phyloP scores from a whole-genome alignment of 805 yeast species.

The Tetrapisispora phaffii region DNA sequence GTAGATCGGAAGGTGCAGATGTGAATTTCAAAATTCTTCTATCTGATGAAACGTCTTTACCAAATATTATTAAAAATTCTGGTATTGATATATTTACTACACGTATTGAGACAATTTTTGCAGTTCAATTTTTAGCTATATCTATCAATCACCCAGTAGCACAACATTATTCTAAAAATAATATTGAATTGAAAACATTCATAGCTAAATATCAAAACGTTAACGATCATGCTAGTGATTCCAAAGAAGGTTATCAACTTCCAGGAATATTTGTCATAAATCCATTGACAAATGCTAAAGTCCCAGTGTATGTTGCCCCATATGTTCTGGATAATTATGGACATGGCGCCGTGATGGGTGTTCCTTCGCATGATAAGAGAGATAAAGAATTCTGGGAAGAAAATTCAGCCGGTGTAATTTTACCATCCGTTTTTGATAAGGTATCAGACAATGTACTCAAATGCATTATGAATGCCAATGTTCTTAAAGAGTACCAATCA shows the following conservation, averaged over 20 bases:
- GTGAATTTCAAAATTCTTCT: constrained; percentile 38
- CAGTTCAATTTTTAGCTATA: constrained; percentile 75
- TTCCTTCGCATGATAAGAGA: constrained; percentile 86
- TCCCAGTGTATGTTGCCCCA: constrained; percentile 86
- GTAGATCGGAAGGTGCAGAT: constrained; percentile 73
- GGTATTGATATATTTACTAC: constrained; percentile 64
- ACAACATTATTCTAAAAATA: constrained; percentile 28
- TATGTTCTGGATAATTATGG: constrained; percentile 82
- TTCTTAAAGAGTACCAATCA: constrained; percentile 42
- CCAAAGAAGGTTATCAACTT: constrained; percentile 54
- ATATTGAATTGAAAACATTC: constrained; percentile 38
- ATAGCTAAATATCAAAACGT: constrained; percentile 31
- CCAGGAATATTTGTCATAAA: constrained; percentile 36
- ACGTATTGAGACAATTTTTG: constrained; percentile 77
- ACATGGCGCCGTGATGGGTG: constrained; percentile 91
- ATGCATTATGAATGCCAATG: constrained; percentile 41
- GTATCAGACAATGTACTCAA: constrained; percentile 18
- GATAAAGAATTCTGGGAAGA: constrained; percentile 73
- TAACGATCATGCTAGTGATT: constrained; percentile 29
- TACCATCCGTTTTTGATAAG: constrained; percentile 37
- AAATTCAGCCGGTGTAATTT: constrained; percentile 41
- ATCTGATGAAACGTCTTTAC: not conserved
- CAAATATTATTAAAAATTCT: constrained; percentile 8
- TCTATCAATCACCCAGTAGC: constrained; percentile 63
- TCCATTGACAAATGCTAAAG: constrained; percentile 42